phyloP scores from a whole-genome alignment of 169 alveolate genomes.

The Amoebophrya sp. region DNA sequence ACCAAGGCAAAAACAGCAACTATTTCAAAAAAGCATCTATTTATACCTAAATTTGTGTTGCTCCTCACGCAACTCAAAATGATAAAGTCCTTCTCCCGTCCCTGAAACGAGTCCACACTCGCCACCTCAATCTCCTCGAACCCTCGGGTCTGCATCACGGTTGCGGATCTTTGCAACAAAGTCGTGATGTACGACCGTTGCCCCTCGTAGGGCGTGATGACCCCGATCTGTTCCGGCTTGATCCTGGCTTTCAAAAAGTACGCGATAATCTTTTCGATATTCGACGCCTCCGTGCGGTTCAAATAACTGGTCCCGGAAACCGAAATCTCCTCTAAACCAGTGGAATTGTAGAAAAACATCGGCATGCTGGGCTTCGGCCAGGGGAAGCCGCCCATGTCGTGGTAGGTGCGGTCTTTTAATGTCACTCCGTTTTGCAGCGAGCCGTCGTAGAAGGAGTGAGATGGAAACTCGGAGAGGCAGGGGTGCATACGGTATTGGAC shows the following conservation, averaged over 20 bases:
- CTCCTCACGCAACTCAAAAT: constrained; percentile 68
- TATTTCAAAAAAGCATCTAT: too few relatives aligned
- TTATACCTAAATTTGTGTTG: constrained; percentile 50
- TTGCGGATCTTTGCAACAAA: constrained; percentile 25
- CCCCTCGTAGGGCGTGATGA: constrained; percentile 92
- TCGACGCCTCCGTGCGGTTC: constrained; percentile 79
- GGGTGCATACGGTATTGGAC: constrained; percentile 96
- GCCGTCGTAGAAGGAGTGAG: constrained; percentile 88
- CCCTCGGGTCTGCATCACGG: background rate
- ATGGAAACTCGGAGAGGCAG: constrained; percentile 82
- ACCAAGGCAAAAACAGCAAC: too few relatives aligned
- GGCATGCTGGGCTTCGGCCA: constrained; percentile 37
- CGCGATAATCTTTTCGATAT: constrained; percentile 70
- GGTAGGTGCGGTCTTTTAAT: constrained; percentile 67
- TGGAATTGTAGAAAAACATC: constrained; percentile 73
- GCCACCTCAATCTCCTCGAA: constrained; percentile 55
- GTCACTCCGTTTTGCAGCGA: constrained; percentile 85
- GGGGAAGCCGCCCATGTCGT: constrained; percentile 46
- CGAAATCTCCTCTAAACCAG: constrained; percentile 73
- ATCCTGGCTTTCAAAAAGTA: constrained; percentile 65
- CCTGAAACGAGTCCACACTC: constrained; percentile 77
- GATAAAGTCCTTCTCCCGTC: constrained; percentile 69
- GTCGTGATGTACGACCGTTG: constrained; percentile 69
- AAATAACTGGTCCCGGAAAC: constrained; percentile 82
- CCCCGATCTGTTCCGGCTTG: constrained; percentile 73